Base-by-base conservation (phyloP, 2,329 filamentous ascomycete genomes). In the Pleoardoris graminearum region DNA sequence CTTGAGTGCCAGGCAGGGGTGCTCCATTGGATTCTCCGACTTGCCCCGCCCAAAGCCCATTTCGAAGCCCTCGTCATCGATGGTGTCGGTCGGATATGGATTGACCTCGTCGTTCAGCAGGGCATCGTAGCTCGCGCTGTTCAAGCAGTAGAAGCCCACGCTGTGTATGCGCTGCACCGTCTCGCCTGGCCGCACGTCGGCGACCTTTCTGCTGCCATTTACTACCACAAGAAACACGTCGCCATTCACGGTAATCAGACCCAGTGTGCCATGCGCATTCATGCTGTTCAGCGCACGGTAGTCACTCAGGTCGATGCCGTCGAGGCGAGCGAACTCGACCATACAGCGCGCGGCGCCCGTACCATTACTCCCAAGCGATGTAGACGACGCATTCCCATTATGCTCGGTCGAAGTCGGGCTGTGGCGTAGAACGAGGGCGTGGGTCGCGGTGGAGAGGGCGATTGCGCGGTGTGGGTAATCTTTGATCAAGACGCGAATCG, bases 181-280 rank as follows among this genome's bases (percentile, higher is more conserved):
- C 79, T 97, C 93, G 41, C 90, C 90, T 0, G 91, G 91, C 42
- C 91, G 82, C 42, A 97, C 82, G 1, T 85, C 91, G 14, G 92
- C 93, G 5, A 92, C 91, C 56, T 87, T 85, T 17, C 84, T 82
- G 32, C 90, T 88, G 39, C 86, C 85, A 23, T 89, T 95, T 48
- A 97, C 89, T 51, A 97, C 88, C 55, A 91, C 94, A 14, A 97
- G 79, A 71, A 97, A 97, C 12, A 97, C 87, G 77, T 97, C 91
- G 54, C 85, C 82, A 57, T 86, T 85, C 57, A 96, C 82, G 0
- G 91, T 88, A 62, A 97, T 93, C 56, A 97, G 78, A 1, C 93
- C 93, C 39, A 97, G 78, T 0, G 92, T 97, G 50, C 93, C 93
- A 69, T 91, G 87, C 29, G 92, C 88, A 14, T 86, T 86, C 41